Conservation (phyloP, 345 rosid genomes). For the Salix udensis region DNA sequence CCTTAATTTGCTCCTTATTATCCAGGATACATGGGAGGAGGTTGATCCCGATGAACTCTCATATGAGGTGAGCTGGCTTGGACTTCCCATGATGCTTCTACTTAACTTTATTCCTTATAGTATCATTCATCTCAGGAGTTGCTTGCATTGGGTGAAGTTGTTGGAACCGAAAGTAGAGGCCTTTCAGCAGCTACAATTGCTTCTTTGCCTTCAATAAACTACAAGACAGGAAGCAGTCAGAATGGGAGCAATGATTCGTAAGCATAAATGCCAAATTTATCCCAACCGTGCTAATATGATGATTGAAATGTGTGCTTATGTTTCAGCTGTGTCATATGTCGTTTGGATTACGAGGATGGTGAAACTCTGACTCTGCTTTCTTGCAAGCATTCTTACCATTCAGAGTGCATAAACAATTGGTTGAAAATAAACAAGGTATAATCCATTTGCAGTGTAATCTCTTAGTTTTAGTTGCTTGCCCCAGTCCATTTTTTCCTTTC, state of each 20-base stretch:
- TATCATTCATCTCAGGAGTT: conserved; percentile 54
- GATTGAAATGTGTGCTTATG: conserved; percentile 7
- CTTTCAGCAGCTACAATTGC: conserved; percentile 77
- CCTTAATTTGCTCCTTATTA: conserved; percentile 15
- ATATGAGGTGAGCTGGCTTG: conserved; percentile 58
- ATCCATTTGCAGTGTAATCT: not conserved
- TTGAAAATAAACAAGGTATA: conserved; percentile 87
- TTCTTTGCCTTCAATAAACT: conserved; percentile 65
- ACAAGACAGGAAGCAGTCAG: conserved; percentile 66
- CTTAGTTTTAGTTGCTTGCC: not conserved
- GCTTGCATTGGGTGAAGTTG: conserved; percentile 82
- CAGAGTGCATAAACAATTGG: conserved; percentile 94
- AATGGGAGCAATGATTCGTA: conserved; percentile 86
- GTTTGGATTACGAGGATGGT: conserved; percentile 79
- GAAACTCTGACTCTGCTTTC: conserved; percentile 77
- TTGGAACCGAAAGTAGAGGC: conserved; percentile 94
- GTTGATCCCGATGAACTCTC: conserved; percentile 93
- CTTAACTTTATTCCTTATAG: not conserved
- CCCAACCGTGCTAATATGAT: conserved; percentile 1
- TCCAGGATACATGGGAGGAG: conserved; percentile 86
- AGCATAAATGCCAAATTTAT: conserved; percentile 28
- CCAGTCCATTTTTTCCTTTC: not conserved
- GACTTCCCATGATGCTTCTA: not conserved
- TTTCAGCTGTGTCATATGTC: conserved; percentile 89
- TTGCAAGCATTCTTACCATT: conserved; percentile 91